A percentile compares a stretch with the other conserved stretches of the same genome.
Evolutionary conservation across 495 filamentous ascomycete genomes (phyloP).

Genomic region (Penicillium ochrochloron): DNA sequence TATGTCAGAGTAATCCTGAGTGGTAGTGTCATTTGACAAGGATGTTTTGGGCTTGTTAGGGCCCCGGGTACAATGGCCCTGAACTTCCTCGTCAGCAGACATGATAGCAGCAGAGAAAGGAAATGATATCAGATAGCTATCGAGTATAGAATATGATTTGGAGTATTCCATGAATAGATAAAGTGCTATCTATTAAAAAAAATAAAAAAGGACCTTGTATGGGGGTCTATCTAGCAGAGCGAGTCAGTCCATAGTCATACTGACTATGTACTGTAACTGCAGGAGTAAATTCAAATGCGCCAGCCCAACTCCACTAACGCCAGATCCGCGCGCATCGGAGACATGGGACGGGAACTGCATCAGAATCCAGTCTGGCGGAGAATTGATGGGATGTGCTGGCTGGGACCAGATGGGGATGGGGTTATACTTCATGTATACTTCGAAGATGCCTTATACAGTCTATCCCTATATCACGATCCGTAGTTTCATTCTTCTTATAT

Average conservation of each 20-base stretch:
- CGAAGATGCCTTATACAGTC: neutral
- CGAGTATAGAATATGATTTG: neutral
- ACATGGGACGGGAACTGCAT: slow-evolving; percentile 10
- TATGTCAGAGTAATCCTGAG: neutral
- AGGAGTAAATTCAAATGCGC: neutral
- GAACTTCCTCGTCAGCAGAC: slow-evolving; percentile 16
- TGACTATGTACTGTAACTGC: neutral
- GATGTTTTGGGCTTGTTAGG: neutral
- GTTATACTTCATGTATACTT: neutral
- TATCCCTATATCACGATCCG: neutral
- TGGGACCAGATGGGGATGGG: neutral
- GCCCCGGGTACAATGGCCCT: neutral
- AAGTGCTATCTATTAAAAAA: neutral
- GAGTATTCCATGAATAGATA: neutral
- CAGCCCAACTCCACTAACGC: slow-evolving; percentile 25
- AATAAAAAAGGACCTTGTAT: neutral
- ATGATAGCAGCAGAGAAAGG: neutral
- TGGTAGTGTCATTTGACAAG: neutral
- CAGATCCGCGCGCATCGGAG: slow-evolving; percentile 30
- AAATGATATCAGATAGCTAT: neutral
- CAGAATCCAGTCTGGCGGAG: slow-evolving; percentile 1
- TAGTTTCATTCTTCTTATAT: neutral
- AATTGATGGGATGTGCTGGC: neutral
- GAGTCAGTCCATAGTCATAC: neutral
- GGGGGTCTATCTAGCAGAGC: neutral